Evolutionary conservation across 2,329 filamentous ascomycete genomes (phyloP).

Genomic region (Pseudogymnoascus sp.): DNA sequence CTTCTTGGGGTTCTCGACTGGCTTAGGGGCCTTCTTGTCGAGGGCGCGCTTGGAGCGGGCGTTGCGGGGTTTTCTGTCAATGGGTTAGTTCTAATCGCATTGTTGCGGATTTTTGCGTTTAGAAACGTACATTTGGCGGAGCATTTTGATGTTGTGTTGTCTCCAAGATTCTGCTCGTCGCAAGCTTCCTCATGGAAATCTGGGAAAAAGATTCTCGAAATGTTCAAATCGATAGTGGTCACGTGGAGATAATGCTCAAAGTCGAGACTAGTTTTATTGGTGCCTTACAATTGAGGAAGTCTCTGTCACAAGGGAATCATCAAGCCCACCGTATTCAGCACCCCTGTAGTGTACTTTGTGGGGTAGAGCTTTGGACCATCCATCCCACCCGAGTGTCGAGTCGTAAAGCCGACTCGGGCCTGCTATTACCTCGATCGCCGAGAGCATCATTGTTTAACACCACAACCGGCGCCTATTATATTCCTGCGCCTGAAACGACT

Average conservation of each 20-base stretch:
- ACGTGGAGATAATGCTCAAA: constrained; percentile 2
- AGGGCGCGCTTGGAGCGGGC: constrained; percentile 92
- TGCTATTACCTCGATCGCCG: background rate
- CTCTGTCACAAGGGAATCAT: background rate
- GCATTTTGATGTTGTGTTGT: constrained; percentile 24
- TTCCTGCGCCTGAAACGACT: background rate
- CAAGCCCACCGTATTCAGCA: background rate
- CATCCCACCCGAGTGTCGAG: background rate
- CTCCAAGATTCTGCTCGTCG: constrained; percentile 8
- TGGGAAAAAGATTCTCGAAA: constrained; percentile 4
- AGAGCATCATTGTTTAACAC: background rate
- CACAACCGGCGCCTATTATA: background rate
- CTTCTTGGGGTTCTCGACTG: constrained; percentile 80
- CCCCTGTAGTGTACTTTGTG: constrained; percentile 1
- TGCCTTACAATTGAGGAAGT: background rate
- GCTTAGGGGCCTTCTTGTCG: constrained; percentile 85
- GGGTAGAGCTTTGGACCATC: constrained; percentile 4
- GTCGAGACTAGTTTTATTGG: background rate
- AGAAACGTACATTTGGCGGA: constrained; percentile 28
- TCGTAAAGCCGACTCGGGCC: background rate
- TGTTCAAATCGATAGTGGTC: constrained; percentile 6
- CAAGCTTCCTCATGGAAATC: constrained; percentile 7
- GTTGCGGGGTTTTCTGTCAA: constrained; percentile 57
- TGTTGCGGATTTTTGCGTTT: background rate
- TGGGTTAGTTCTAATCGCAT: constrained; percentile 8